phyloP scores from a whole-genome alignment of 2,329 filamentous ascomycete genomes.

The Tolypocladium guangdongense region DNA sequence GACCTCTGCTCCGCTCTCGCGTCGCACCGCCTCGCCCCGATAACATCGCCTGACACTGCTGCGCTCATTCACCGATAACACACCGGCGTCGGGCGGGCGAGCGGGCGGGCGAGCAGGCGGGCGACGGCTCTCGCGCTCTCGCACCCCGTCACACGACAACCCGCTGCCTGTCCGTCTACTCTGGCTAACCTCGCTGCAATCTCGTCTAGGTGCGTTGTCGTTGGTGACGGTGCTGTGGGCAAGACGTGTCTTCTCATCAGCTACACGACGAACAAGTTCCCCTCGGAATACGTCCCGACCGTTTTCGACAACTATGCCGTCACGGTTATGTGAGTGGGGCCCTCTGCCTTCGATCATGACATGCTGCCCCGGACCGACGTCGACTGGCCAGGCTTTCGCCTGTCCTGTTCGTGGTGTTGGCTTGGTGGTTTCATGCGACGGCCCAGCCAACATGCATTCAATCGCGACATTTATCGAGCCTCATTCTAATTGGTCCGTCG shows the following conservation, averaged over 20 bases:
- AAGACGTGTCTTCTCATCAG: conserved; percentile 99
- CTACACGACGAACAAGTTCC: conserved; percentile 99
- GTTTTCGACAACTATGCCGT: conserved; percentile 99
- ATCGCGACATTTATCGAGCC: neutral
- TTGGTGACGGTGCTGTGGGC: conserved; percentile 97
- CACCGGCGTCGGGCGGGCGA: neutral
- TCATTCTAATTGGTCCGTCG: conserved; percentile 9
- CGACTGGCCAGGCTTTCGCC: neutral
- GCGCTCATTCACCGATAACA: neutral
- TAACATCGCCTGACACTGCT: neutral
- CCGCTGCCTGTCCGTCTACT: neutral
- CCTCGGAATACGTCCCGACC: conserved; percentile 97
- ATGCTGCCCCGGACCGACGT: neutral
- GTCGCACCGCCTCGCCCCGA: neutral
- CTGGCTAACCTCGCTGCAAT: conserved; percentile 3
- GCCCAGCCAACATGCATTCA: neutral
- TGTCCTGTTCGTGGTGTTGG: neutral
- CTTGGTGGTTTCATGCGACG: neutral
- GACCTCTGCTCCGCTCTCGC: neutral
- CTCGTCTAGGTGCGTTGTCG: conserved; percentile 76
- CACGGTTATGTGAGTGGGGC: conserved; percentile 83
- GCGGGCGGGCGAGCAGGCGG: neutral
- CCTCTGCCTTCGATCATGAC: conserved; percentile 5
- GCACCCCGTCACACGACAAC: neutral
- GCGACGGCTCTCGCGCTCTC: neutral